Conservation (phyloP, 2,329 filamentous ascomycete genomes). For the Ophiostoma sp. region DNA sequence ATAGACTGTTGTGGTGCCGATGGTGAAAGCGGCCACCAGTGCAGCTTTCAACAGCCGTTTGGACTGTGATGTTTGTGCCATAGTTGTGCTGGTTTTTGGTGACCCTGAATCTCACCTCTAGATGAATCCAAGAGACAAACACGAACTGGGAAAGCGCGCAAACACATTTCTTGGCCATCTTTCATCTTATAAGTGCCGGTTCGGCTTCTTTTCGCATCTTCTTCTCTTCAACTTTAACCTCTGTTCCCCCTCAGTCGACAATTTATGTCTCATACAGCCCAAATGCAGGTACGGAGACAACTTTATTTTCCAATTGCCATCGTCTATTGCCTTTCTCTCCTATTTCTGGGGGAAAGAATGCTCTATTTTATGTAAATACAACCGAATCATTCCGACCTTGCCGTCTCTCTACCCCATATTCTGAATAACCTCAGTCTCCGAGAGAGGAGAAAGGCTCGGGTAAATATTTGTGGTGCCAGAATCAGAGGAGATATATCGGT, state of each 20-base stretch:
- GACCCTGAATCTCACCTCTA: neutral
- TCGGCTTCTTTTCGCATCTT: neutral
- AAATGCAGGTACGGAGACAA: neutral
- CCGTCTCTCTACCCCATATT: neutral
- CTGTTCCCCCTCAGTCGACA: neutral
- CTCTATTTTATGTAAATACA: neutral
- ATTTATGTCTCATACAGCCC: neutral
- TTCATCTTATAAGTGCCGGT: neutral
- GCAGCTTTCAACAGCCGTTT: neutral
- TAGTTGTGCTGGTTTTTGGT: neutral
- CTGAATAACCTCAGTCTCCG: neutral
- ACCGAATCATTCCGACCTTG: neutral
- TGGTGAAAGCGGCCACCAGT: neutral
- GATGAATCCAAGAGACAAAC: neutral
- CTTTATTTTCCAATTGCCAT: neutral
- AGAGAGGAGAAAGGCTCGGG: neutral
- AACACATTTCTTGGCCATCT: neutral
- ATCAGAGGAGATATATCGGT: neutral
- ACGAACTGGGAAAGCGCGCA: neutral
- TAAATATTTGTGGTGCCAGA: neutral
- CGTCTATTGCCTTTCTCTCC: neutral
- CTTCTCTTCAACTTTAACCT: neutral
- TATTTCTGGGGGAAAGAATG: neutral
- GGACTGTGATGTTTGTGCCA: neutral
- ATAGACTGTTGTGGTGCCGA: neutral